Evolutionary conservation across 2,329 filamentous ascomycete genomes (phyloP).

Genomic region (Hortaea sp.): DNA sequence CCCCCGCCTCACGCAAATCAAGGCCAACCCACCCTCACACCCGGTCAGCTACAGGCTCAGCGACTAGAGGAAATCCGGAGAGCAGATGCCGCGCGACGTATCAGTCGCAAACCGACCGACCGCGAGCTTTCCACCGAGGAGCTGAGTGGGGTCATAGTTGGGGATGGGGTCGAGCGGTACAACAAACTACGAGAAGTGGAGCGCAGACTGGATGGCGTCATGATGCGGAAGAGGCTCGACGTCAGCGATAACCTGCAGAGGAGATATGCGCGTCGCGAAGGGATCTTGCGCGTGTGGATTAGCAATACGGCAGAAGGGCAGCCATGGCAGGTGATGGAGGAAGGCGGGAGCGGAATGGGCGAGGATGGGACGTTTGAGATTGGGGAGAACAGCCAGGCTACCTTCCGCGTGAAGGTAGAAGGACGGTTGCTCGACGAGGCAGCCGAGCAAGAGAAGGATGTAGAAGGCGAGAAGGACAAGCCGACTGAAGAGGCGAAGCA

Average conservation of each 20-base stretch:
- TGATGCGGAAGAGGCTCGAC: constrained; percentile 89
- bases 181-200: constrained; percentile 77
- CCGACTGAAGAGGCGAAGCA: constrained; percentile 19
- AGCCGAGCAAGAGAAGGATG: constrained; percentile 39
- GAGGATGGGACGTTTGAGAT: constrained; percentile 70
- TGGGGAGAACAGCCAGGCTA: constrained; percentile 63
- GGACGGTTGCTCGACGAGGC: constrained; percentile 61
- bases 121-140: constrained; percentile 83
- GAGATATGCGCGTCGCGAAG: constrained; percentile 39
- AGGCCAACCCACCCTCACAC: constrained; percentile 17
- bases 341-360: constrained; percentile 41
- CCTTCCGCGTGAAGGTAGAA: constrained; percentile 86
- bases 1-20: constrained; percentile 7
- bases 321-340: constrained; percentile 66
- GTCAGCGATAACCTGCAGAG: constrained; percentile 75
- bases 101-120: constrained; percentile 84
- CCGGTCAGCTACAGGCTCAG: constrained; percentile 37
- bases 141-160: constrained; percentile 65
- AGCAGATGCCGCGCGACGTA: constrained; percentile 57
- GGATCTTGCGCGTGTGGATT: constrained; percentile 85
- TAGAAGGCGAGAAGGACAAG: constrained; percentile 17
- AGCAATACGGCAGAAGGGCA: constrained; percentile 92
- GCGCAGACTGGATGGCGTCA: constrained; percentile 77
- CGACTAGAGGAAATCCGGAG: constrained; percentile 31
- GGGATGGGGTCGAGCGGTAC: constrained; percentile 74